A percentile compares a stretch with the other conserved stretches of the same genome.
phyloP scores from a whole-genome alignment of 495 filamentous ascomycete species.

The Sporormia fimetaria region DNA sequence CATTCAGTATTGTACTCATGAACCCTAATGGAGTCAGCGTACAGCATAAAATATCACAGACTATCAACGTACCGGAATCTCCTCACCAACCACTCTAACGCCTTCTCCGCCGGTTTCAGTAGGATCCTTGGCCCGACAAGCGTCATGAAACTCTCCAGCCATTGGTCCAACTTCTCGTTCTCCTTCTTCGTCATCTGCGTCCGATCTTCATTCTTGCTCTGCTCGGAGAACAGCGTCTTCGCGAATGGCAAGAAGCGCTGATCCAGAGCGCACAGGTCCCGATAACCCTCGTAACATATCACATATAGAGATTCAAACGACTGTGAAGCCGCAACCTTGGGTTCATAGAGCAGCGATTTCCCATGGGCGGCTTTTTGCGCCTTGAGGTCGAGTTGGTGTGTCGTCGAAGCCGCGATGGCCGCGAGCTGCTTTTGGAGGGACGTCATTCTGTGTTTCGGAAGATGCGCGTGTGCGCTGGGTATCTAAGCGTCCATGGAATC shows the following conservation, averaged over 20 bases:
- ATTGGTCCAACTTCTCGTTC: conserved; percentile 67
- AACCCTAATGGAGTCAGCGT: conserved; percentile 42
- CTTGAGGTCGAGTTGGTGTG: conserved; percentile 62
- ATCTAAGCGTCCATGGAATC: background rate
- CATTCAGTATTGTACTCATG: conserved; percentile 80
- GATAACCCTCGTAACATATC: conserved; percentile 76
- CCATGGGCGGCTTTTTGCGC: conserved; percentile 79
- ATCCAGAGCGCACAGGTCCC: conserved; percentile 81
- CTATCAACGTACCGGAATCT: conserved; percentile 62
- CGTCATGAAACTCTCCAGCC: conserved; percentile 67
- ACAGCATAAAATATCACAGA: background rate
- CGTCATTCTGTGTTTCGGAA: too few relatives aligned
- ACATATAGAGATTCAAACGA: conserved; percentile 79
- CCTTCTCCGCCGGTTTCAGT: conserved; percentile 75
- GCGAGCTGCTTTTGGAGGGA: conserved; percentile 35
- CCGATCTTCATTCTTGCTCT: conserved; percentile 79
- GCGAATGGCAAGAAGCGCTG: conserved; percentile 57
- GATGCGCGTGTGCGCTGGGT: background rate
- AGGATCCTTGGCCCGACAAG: conserved; percentile 63
- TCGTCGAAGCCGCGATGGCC: conserved; percentile 31
- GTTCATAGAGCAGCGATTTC: conserved; percentile 84
- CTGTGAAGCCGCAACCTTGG: conserved; percentile 66
- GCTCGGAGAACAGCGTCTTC: conserved; percentile 71
- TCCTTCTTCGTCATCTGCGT: conserved; percentile 69
- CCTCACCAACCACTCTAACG: conserved; percentile 87